Conservation (phyloP, 768 basidiomycete species). For the Coprinellus aureogranulatus region DNA sequence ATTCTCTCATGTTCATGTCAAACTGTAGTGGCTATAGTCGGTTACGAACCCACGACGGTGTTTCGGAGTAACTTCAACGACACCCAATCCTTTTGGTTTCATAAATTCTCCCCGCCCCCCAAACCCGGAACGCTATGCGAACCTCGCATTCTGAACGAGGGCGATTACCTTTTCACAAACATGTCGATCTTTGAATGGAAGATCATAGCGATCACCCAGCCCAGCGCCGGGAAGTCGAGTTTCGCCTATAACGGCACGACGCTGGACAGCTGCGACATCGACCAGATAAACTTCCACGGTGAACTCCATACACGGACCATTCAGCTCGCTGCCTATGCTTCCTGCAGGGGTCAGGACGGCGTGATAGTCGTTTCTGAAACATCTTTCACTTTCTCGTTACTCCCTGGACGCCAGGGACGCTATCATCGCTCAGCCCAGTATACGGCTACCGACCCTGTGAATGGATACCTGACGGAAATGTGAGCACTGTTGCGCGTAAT, state of each 20-base stretch:
- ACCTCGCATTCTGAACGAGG: conserved; percentile 20
- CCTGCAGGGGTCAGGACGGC: background rate
- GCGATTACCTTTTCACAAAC: conserved; percentile 25
- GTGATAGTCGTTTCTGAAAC: background rate
- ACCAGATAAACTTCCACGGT: conserved; percentile 19
- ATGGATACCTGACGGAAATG: background rate
- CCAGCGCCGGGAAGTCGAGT: conserved; percentile 23
- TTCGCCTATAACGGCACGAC: conserved; percentile 21
- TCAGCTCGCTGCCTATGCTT: conserved; percentile 13
- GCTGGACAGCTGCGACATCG: conserved; percentile 25
- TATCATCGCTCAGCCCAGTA: background rate
- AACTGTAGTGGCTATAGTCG: no score
- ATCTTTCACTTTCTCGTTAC: background rate
- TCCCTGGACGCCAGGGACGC: background rate
- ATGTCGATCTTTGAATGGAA: conserved; percentile 24
- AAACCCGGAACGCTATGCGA: conserved; percentile 27
- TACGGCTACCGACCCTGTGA: background rate
- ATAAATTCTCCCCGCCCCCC: conserved; percentile 13
- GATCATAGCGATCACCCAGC: conserved; percentile 15
- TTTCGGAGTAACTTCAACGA: conserved; percentile 24
- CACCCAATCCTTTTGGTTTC: conserved; percentile 22
- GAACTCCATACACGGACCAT: conserved; percentile 16
- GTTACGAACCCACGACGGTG: conserved; percentile 24
- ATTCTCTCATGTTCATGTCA: no score
- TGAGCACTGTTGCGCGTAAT: background rate